Evolutionary conservation across 108 stramenopile genomes (phyloP).

Genomic region (Tribonema minus): DNA sequence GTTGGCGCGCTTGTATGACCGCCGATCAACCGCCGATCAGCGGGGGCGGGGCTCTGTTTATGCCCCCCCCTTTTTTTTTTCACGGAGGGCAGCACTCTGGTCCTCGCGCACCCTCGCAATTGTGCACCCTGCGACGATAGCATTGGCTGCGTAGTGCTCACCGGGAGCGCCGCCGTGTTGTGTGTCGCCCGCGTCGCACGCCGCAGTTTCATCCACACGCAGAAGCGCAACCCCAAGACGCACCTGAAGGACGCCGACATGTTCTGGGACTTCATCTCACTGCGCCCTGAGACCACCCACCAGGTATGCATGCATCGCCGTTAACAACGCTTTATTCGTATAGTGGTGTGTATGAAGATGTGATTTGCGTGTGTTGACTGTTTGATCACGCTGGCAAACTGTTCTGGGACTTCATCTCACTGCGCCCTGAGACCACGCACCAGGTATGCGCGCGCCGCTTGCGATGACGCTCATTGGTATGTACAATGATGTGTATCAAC

Average conservation of each 20-base stretch:
- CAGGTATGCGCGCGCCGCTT: slow-evolving; percentile 10
- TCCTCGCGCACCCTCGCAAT: too few relatives aligned
- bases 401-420: slow-evolving; percentile 70
- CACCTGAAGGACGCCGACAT: slow-evolving; percentile 62
- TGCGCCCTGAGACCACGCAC: slow-evolving; percentile 65
- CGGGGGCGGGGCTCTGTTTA: too few relatives aligned
- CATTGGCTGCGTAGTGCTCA: too few relatives aligned
- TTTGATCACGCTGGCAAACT: not conserved
- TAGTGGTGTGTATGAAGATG: not conserved
- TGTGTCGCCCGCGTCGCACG: too few relatives aligned
- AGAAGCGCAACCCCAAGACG: slow-evolving; percentile 66
- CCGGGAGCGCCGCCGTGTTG: too few relatives aligned
- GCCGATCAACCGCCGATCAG: too few relatives aligned
- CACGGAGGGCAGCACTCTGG: too few relatives aligned
- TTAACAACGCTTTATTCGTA: not conserved
- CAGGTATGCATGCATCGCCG: slow-evolving; percentile 14
- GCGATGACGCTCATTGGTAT: not conserved
- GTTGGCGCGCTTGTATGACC: too few relatives aligned
- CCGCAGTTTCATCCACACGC: slow-evolving; percentile 65
- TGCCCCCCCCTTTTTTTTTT: too few relatives aligned
- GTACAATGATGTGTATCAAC: not conserved
- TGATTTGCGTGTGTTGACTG: too few relatives aligned
- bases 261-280: slow-evolving; percentile 70
- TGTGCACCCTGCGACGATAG: too few relatives aligned
- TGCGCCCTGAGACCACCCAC: slow-evolving; percentile 65